Conservation (phyloP, 495 filamentous ascomycete species). For the Thozetella sp. region DNA sequence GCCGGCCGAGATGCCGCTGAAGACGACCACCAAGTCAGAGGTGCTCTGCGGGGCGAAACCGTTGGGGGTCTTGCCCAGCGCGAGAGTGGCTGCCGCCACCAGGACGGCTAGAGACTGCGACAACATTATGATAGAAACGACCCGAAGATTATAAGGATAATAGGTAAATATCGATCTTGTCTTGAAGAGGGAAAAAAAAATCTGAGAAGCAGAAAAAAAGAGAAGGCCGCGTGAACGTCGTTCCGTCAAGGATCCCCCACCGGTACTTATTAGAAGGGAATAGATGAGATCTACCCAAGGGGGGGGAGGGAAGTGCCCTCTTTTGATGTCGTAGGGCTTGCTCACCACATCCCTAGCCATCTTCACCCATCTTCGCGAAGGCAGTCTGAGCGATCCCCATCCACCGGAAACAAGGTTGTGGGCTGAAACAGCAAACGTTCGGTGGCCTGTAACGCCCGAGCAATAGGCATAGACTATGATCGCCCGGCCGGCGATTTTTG, state of each 20-base stretch:
- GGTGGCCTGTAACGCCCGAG: background rate
- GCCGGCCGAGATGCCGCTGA: slow-evolving; percentile 21
- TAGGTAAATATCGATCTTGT: background rate
- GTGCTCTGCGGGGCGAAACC: slow-evolving; percentile 33
- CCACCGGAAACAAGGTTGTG: background rate
- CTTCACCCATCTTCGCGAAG: too few relatives aligned
- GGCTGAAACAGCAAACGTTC: background rate
- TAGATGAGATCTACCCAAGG: too few relatives aligned
- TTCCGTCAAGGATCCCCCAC: too few relatives aligned
- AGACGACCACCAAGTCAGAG: slow-evolving; percentile 34
- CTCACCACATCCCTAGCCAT: too few relatives aligned
- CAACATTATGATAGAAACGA: slow-evolving; percentile 24
- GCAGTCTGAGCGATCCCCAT: background rate
- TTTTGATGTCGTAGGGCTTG: too few relatives aligned
- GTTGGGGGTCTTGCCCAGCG: slow-evolving; percentile 32
- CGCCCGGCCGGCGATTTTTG: background rate
- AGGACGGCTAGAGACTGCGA: slow-evolving; percentile 26
- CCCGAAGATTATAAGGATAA: background rate
- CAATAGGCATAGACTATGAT: background rate
- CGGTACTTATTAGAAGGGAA: too few relatives aligned
- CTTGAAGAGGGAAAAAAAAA: too few relatives aligned
- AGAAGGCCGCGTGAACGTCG: too few relatives aligned
- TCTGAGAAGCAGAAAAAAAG: too few relatives aligned
- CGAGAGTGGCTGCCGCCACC: slow-evolving; percentile 21
- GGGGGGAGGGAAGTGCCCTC: too few relatives aligned